Evolutionary conservation across 2,329 filamentous ascomycete species (phyloP), one percentile per base, ranked within the genome.

Genomic region (Phyllosticta ampelicida): DNA sequence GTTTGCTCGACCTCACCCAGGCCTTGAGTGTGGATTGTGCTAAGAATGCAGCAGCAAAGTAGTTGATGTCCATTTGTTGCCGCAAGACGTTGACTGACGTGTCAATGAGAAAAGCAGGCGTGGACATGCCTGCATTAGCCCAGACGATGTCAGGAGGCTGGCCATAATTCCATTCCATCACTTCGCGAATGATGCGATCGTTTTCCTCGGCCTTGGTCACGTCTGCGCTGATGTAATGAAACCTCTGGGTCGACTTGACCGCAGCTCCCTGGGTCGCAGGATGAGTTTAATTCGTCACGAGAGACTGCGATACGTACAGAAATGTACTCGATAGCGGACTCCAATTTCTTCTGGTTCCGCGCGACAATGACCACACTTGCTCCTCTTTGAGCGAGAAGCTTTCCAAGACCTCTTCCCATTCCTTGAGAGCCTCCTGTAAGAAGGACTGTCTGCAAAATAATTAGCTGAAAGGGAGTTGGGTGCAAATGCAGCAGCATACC

Each of bases 361-460:
- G 92, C 86, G 54, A 96, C 86, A 63, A 97, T 84, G 62, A 95
- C 83, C 58, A 99, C 71, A 71, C 90, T 89, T 60, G 94, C 92
- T 52, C 94, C 94, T 71, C 90, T 91, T 54, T 81, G 77, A 2
- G 92, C 81, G 51, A 99, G 82, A 63, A 90, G 80, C 55, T 83
- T 79, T 5, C 86, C 90, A 19, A 86, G 82, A 55, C 84, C 83
- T 64, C 85, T 84, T 60, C 94, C 94, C 86, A 96, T 89, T 60
- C 94, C 94, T 68, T 96, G 89, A 0, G 94, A 96, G 29, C 86
- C 90, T 52, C 94, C 94, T 0, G 94, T 99, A 55, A 99, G 78
- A 58, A 97, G 78, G 55, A 95, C 80, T 1, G 91, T 96, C 90
- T 96, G 65, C 9, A 8, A 23, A n/a, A 59, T 56, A n/a, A 50